Evolutionary conservation across 257 asterid species (phyloP).

Genomic region (Solanum piurae): DNA sequence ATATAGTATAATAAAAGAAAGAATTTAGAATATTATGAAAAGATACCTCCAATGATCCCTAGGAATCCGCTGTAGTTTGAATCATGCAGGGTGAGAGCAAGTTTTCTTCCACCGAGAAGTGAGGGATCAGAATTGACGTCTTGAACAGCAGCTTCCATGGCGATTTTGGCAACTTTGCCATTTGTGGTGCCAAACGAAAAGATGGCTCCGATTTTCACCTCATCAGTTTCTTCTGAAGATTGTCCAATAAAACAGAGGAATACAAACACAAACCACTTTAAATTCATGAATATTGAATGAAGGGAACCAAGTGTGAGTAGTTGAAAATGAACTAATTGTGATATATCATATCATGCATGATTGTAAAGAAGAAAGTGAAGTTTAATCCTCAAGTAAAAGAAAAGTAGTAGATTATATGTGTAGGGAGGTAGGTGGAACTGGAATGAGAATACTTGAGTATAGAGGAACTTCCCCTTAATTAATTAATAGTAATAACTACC

Average conservation of each 20-base stretch:
- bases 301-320: background rate
- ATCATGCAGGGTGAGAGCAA: conserved; percentile 43
- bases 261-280: background rate
- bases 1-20: too few relatives aligned
- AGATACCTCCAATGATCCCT: conserved; percentile 62
- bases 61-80: conserved; percentile 65
- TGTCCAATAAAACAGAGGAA: background rate
- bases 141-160: conserved; percentile 71
- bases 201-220: conserved; percentile 58
- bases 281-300: background rate
- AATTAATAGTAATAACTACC: background rate
- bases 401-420: too few relatives aligned
- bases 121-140: conserved; percentile 61
- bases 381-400: background rate
- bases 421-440: background rate
- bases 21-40: background rate
- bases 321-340: background rate
- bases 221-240: conserved; percentile 2
- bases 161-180: conserved; percentile 63
- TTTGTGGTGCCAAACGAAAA: conserved; percentile 44
- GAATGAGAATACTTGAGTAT: background rate
- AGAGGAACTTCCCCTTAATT: background rate
- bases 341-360: background rate
- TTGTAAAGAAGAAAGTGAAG: background rate
- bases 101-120: conserved; percentile 42